These are phyloP conservation scores for Letharia columbiana DNA, from an alignment of 495 filamentous ascomycete genomes.

Conservation along the genomic window DNA sequence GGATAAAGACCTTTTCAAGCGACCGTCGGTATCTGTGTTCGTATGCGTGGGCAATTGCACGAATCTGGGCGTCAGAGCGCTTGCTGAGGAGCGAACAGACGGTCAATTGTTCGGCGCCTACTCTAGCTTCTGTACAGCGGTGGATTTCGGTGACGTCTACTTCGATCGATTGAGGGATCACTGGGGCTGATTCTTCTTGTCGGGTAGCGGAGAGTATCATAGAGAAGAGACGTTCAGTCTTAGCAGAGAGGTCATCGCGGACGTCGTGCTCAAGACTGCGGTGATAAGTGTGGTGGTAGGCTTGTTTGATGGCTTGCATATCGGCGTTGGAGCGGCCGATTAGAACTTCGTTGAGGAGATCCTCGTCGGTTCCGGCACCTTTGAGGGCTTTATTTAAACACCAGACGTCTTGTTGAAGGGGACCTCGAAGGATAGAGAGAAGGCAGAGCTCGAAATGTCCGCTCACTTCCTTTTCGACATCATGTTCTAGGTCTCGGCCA, in stretches of 20 bases:
- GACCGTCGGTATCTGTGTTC: slow-evolving; percentile 51
- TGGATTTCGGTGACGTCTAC: slow-evolving; percentile 64
- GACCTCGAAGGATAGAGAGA: slow-evolving; percentile 65
- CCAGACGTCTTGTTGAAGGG: slow-evolving; percentile 60
- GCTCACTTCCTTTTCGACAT: slow-evolving; percentile 67
- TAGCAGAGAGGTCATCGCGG: slow-evolving; percentile 67
- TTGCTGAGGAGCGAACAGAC: slow-evolving; percentile 68
- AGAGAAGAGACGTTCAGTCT: slow-evolving; percentile 73
- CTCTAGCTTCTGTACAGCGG: slow-evolving; percentile 57
- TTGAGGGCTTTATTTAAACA: slow-evolving; percentile 57
- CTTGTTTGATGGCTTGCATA: slow-evolving; percentile 66
- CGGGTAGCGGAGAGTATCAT: slow-evolving; percentile 63
- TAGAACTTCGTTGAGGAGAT: slow-evolving; percentile 74
- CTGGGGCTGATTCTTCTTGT: slow-evolving; percentile 64
- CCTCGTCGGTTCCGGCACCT: slow-evolving; percentile 79
- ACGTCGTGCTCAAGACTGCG: slow-evolving; percentile 58
- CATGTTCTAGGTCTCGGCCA: slow-evolving; percentile 59
- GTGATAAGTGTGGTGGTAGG: slow-evolving; percentile 58
- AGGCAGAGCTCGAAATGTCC: slow-evolving; percentile 64
- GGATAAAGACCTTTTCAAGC: slow-evolving; percentile 63
- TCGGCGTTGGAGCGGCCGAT: slow-evolving; percentile 78
- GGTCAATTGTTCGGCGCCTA: slow-evolving; percentile 65
- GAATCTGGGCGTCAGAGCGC: slow-evolving; percentile 67
- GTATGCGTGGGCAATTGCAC: slow-evolving; percentile 69
- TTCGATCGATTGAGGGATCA: slow-evolving; percentile 61